Base-by-base conservation (phyloP, 495 filamentous ascomycete species). In the Polyplosphaeria fusca region DNA sequence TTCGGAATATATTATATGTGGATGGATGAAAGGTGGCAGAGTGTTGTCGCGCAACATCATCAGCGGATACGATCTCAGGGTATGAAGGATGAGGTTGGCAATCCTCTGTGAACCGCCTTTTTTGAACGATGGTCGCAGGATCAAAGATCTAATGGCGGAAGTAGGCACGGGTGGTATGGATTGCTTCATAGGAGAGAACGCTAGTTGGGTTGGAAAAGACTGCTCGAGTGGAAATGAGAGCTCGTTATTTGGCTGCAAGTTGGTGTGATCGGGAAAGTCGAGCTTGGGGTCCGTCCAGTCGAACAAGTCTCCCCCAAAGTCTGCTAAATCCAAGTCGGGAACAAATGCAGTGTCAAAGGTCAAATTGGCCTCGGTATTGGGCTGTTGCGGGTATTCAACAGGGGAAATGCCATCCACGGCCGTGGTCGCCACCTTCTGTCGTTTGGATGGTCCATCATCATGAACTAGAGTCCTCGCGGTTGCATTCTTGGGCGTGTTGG, bases 11-110 rank as follows among this genome's bases (percentile, higher is more conserved):
- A 67, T 46, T 46, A 68, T 46, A 47, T 16, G 19, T 18, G 50
- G 59, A 44, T 66, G 63, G 20, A 66, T 66, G 48, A 66, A 66
- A 4, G 73, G 73, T 43, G 71, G 71, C 38, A 74, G 66, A 19
- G 54, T 65, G 32, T 73, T 67, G 26, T 71, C 62, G 14, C 60
- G 72, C 30, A 74, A 44, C 66, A 74, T 68, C 71, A 71, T 73
- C 41, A 64, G 52, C 2, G 69, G 68, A 52, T 76, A 77, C 13
- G 74, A 77, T 60, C 75, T 74, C 26, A 77, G 60, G 11, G 63
- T 77, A 38, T 71, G 68, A 28, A 68, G 41, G 7, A 76, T 76
- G 14, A 75, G 68, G 38, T 63, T 67, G 7, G 68, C 54, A n/a
- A 60, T 73, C 59, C 68, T 67, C 60, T 75, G 65, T 14, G 58